Evolutionary conservation across 495 filamentous ascomycete genomes (phyloP), one percentile per base, ranked within the genome.

Genomic region (Tetracladium marchalianum): DNA sequence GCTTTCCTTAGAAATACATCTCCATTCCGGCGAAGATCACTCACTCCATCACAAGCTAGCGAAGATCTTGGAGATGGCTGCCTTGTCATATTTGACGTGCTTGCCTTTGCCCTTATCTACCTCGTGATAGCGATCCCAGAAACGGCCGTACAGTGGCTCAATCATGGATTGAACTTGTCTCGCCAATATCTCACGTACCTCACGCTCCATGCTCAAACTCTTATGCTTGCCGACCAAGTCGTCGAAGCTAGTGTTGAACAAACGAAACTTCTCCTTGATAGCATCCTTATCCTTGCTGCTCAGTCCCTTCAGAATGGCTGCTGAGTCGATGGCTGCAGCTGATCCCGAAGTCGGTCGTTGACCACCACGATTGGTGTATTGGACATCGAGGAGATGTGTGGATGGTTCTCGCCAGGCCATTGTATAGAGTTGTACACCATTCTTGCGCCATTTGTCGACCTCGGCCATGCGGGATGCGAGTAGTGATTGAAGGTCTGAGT

Each of bases 71-170:
- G 75, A 69, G 41, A 81, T 73, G 1, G 63, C 64, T 13, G 72
- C 73, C 67, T 95, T 95, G 66, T 96, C 89, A 61, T 92, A 97
- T 70, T 90, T 95, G 65, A 90, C 87, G 66, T 97, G 95, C 66
- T 97, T 97, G 48, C 88, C 88, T 61, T 86, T 86, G 31, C 92
- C 89, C 66, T 92, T 95, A 66, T 97, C 94, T 53, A 95, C 74
- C 68, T 97, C 92, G 61, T 96, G 90, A 66, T 99, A 99, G 15
- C 90, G 80, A 66, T 97, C 93, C 73, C 87, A 95, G 66, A 97
- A 99, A 11, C 93, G 77, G 41, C 79, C 79, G 70, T 99, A 99
- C 13, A 99, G 73, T 38, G 93, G 89, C 66, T 95, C 90, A 37
- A 97, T 81, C 62, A 94, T 84, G 42, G 77, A 77, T 65, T 88